phyloP scores from a whole-genome alignment of 169 alveolate species.

The Plasmodium cynomolgi region DNA sequence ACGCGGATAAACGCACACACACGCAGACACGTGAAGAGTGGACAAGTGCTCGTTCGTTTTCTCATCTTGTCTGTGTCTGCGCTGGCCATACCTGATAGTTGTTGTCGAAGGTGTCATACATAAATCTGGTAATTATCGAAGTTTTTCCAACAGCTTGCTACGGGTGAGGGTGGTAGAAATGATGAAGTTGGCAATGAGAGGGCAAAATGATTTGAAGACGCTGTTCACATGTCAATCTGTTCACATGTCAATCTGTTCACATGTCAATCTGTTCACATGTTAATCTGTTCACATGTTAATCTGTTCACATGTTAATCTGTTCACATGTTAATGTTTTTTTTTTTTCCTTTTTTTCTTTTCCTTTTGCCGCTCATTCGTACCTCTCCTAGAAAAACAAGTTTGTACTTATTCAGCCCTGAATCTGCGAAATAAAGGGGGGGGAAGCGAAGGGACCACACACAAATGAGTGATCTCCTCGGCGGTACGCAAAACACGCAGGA shows the following conservation, averaged over 20 bases:
- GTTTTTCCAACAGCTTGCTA: constrained; percentile 98
- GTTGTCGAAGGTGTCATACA: constrained; percentile 97
- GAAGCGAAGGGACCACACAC: not conserved
- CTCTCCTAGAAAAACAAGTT: constrained; percentile 95
- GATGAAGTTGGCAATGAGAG: not conserved
- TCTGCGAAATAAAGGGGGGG: constrained; percentile 10
- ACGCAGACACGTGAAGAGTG: not conserved
- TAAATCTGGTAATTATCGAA: constrained; percentile 97
- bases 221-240: not conserved
- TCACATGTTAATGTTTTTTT: not conserved
- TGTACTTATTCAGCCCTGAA: constrained; percentile 88
- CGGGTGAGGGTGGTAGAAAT: constrained; percentile 28
- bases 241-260: not conserved
- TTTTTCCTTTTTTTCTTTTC: not conserved
- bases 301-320: not conserved
- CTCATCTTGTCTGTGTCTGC: not conserved
- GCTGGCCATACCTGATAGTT: constrained; percentile 90
- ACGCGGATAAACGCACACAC: not conserved
- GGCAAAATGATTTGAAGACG: not conserved
- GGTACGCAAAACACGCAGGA: not conserved
- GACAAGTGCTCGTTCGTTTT: not conserved
- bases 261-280: not conserved
- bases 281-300: no score
- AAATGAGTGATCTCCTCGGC: not conserved
- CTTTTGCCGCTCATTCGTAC: constrained; percentile 7